These are phyloP conservation scores for Botryotinia convoluta DNA, from an alignment of 2,329 filamentous ascomycete genomes.

Conservation along the genomic window DNA sequence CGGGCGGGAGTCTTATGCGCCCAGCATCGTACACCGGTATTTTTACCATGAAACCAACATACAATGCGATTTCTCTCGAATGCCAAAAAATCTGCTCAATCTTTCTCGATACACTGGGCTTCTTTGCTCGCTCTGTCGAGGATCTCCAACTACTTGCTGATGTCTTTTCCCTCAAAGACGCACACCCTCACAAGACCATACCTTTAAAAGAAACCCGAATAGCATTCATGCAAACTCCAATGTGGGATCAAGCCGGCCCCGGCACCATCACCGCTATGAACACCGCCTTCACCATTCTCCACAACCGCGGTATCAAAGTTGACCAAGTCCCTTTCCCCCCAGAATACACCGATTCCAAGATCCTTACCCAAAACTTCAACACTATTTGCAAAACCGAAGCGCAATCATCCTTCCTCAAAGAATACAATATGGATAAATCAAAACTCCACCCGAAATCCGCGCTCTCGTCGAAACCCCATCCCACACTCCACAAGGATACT, in stretches of 20 bases:
- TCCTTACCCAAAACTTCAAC: not conserved
- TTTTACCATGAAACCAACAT: not conserved
- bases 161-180: not conserved
- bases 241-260: not conserved
- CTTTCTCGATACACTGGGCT: not conserved
- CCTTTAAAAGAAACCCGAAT: not conserved
- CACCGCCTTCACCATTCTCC: not conserved
- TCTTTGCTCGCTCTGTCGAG: too few relatives aligned
- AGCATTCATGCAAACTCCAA: not conserved
- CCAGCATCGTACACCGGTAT: not conserved
- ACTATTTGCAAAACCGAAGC: not conserved
- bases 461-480: too few relatives aligned
- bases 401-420: too few relatives aligned
- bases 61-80: not conserved
- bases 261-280: not conserved
- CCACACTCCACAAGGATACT: not conserved
- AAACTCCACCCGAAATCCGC: too few relatives aligned
- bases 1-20: not conserved
- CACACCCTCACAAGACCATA: not conserved
- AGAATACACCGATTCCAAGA: too few relatives aligned
- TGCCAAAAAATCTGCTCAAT: not conserved
- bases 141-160: not conserved
- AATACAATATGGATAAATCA: too few relatives aligned
- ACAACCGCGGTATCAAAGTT: not conserved
- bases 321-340: too few relatives aligned